These are phyloP conservation scores for Aegilops longissima DNA, from an alignment of 176 grass and related monocot genomes.

Conservation along the genomic window DNA sequence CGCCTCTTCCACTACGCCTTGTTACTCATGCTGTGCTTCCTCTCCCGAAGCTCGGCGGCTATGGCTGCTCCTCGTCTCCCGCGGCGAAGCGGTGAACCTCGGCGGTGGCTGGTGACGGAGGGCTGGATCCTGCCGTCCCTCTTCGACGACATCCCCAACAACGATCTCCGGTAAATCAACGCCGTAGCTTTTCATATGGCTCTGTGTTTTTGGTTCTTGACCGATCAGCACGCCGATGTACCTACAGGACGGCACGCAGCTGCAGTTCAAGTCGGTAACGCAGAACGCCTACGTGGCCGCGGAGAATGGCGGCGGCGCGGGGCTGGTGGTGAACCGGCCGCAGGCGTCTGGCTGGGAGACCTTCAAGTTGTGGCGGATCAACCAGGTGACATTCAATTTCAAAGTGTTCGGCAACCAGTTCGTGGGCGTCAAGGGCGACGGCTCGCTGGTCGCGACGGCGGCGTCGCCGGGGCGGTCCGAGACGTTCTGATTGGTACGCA, in stretches of 20 bases:
- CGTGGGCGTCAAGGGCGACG: conserved; percentile 32
- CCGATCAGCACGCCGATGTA: background rate
- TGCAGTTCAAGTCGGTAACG: conserved; percentile 60
- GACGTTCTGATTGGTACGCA: conserved; percentile 52
- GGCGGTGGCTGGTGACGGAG: conserved; percentile 73
- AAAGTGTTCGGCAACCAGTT: conserved; percentile 47
- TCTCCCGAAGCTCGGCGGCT: background rate
- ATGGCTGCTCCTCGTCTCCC: background rate
- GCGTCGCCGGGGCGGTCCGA: conserved; percentile 31
- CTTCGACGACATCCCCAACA: conserved; percentile 67
- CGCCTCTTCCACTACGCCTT: background rate
- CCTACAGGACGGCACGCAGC: conserved; percentile 22
- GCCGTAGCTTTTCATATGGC: background rate
- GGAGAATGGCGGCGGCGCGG: conserved; percentile 49
- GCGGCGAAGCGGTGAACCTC: conserved; percentile 52
- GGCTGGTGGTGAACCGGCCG: conserved; percentile 48
- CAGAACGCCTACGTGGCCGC: conserved; percentile 52
- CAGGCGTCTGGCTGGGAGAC: conserved; percentile 60
- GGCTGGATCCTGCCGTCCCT: conserved; percentile 67
- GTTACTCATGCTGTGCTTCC: background rate
- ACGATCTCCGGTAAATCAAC: conserved; percentile 44
- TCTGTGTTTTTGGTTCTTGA: background rate
- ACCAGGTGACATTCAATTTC: conserved; percentile 46
- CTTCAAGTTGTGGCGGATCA: conserved; percentile 79
- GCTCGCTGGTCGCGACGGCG: conserved; percentile 30